phyloP scores from a whole-genome alignment of 768 basidiomycete genomes.

The Serendipita indica region DNA sequence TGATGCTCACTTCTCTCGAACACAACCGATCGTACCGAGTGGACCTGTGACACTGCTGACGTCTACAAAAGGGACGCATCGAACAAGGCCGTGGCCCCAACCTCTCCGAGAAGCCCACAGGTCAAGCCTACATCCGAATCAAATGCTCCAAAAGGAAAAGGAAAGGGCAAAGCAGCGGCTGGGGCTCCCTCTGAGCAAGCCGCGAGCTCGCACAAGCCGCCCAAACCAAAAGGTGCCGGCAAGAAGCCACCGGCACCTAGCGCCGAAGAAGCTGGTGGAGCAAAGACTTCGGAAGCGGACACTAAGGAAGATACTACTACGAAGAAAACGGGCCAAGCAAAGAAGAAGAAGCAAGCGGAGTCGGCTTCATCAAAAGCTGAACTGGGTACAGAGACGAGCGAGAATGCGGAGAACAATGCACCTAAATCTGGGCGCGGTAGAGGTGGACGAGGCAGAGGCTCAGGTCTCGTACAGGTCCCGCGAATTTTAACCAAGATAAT shows the following conservation, averaged over 20 bases:
- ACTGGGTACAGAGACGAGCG: conserved; percentile 5
- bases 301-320: conserved; percentile 16
- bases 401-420: background rate
- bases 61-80: conserved; percentile 28
- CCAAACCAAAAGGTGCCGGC: conserved; percentile 13
- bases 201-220: background rate
- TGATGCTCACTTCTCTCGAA: conserved; percentile 9
- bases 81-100: conserved; percentile 17
- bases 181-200: background rate
- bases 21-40: conserved; percentile 2
- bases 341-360: conserved; percentile 12
- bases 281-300: background rate
- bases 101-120: conserved; percentile 10
- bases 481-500: background rate
- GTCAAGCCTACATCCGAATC: background rate
- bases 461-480: background rate
- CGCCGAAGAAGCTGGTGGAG: background rate
- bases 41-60: conserved; percentile 18
- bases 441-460: conserved; percentile 15
- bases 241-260: background rate
- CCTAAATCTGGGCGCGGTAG: conserved; percentile 16
- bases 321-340: conserved; percentile 10
- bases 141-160: conserved; percentile 15
- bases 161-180: conserved; percentile 11
- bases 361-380: conserved; percentile 20